Evolutionary conservation across 306 rosid species (phyloP).

Genomic region (Medicago arabica): DNA sequence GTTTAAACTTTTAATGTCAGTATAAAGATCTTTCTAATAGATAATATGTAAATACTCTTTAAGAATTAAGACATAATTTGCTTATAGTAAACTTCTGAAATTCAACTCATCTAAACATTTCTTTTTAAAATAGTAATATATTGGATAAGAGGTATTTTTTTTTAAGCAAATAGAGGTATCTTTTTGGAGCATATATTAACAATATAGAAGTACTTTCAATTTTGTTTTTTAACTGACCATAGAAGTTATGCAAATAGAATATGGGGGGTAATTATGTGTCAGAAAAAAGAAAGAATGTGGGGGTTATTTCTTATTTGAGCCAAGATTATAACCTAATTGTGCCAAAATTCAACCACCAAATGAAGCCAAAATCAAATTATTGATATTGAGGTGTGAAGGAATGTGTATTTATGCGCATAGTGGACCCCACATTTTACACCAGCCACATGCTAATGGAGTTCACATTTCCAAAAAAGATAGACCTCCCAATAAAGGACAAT

Average conservation of each 20-base stretch:
- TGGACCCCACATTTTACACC: slow-evolving; percentile 35
- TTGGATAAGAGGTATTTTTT: neutral
- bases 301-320: neutral
- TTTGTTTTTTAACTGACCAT: neutral
- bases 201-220: neutral
- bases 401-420: neutral
- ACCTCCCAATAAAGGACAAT: neutral
- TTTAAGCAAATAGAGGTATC: neutral
- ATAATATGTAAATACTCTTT: too few relatives aligned
- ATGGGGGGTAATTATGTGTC: neutral
- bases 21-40: too few relatives aligned
- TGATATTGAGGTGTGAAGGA: slow-evolving; percentile 21
- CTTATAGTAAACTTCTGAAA: too few relatives aligned
- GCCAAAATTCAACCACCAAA: slow-evolving; percentile 31
- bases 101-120: too few relatives aligned
- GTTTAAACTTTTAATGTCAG: too few relatives aligned
- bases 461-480: slow-evolving; percentile 34
- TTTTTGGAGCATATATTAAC: neutral
- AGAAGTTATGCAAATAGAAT: slow-evolving; percentile 4
- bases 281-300: neutral
- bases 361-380: slow-evolving; percentile 30
- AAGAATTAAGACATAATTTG: too few relatives aligned
- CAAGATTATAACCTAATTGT: slow-evolving; percentile 6
- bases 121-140: too few relatives aligned
- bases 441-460: slow-evolving; percentile 42